phyloP scores from a whole-genome alignment of 352 stramenopile genomes.

The Aphanomyces invadans region DNA sequence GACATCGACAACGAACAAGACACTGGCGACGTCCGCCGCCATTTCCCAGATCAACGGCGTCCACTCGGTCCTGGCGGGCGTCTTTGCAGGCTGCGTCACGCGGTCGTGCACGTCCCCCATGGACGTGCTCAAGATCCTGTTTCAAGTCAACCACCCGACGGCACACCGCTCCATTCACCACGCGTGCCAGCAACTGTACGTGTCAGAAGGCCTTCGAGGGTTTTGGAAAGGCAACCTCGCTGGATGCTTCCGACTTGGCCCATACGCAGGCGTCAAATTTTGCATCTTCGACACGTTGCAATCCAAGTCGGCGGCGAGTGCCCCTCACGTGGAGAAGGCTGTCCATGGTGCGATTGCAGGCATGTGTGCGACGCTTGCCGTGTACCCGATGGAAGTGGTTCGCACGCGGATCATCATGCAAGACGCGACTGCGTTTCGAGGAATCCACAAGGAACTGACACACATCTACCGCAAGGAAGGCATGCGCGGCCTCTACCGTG shows the following conservation, averaged over 20 bases:
- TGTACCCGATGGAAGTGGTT: conserved; percentile 76
- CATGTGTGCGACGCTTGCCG: conserved; percentile 60
- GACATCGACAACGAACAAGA: background rate
- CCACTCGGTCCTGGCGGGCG: conserved; percentile 60
- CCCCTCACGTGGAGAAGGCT: conserved; percentile 43
- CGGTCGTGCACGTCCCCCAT: conserved; percentile 72
- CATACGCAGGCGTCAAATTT: conserved; percentile 76
- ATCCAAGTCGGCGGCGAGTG: conserved; percentile 28
- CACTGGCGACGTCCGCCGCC: background rate
- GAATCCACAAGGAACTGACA: conserved; percentile 44
- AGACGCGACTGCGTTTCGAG: conserved; percentile 30
- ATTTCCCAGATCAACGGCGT: conserved; percentile 29
- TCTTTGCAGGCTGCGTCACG: conserved; percentile 72
- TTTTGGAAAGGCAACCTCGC: conserved; percentile 77
- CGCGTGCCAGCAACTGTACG: conserved; percentile 35
- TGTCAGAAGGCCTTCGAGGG: conserved; percentile 50
- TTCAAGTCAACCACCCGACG: conserved; percentile 40
- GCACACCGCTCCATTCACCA: background rate
- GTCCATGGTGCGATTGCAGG: conserved; percentile 51
- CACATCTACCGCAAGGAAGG: conserved; percentile 57
- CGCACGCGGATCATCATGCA: conserved; percentile 74
- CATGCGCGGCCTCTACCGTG: conserved; percentile 58
- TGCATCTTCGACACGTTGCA: conserved; percentile 69
- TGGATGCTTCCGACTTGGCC: conserved; percentile 64
- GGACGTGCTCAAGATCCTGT: conserved; percentile 80